These are phyloP conservation scores for Microthlaspi erraticum DNA, from an alignment of 345 rosid genomes.

Conservation along the genomic window DNA sequence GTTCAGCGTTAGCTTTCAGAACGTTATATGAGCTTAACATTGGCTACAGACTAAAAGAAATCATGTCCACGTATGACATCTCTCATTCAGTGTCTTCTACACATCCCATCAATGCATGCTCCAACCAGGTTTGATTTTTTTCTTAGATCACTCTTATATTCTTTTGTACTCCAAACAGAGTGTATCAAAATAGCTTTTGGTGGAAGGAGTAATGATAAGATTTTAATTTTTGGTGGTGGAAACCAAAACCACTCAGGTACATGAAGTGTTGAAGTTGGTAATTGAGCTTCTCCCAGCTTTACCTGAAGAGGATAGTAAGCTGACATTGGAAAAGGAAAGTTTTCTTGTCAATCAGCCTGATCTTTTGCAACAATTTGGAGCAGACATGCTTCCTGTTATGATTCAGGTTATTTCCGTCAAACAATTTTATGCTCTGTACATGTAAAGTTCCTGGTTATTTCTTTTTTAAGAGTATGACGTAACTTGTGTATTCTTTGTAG, in stretches of 20 bases:
- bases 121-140: conserved; percentile 69
- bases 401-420: conserved; percentile 64
- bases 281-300: conserved; percentile 79
- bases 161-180: not conserved
- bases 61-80: conserved; percentile 67
- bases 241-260: conserved; percentile 56
- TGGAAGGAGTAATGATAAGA: conserved; percentile 12
- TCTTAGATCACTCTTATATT: conserved; percentile 11
- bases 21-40: conserved; percentile 79
- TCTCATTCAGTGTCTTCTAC: conserved; percentile 75
- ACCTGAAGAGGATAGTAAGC: conserved; percentile 50
- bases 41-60: conserved; percentile 74
- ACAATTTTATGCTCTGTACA: conserved; percentile 13
- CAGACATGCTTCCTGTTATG: conserved; percentile 69
- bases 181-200: conserved; percentile 19
- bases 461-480: conserved; percentile 26
- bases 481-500: conserved; percentile 48
- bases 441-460: conserved; percentile 21
- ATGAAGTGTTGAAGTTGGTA: conserved; percentile 89
- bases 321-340: conserved; percentile 60
- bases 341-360: conserved; percentile 67
- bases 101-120: conserved; percentile 60
- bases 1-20: conserved; percentile 76
- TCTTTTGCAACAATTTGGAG: conserved; percentile 64
- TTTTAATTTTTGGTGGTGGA: conserved; percentile 14